Evolutionary conservation across 2,329 filamentous ascomycete genomes (phyloP), one percentile per base, ranked within the genome.

Genomic region (Talaromyces marneffei): DNA sequence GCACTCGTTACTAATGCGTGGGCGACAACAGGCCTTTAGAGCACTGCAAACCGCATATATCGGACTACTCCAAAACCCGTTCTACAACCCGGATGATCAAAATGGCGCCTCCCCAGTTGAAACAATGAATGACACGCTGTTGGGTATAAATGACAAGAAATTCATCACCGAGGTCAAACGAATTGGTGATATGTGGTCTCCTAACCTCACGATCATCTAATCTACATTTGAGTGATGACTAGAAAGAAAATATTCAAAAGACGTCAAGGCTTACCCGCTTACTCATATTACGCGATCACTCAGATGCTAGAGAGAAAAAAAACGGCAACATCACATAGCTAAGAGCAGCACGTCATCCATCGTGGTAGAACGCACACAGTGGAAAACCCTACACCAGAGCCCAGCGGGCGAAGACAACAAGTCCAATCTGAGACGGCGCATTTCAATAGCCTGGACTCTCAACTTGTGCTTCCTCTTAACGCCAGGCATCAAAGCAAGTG

Each of bases 11-110:
- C 63, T 63, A 39, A 68, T 55, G 10, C 35, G 27, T 39, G 20
- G 63, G 12, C 33, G 39, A 44, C 31, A 18, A 20, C 44, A 89
- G 87, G 86, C 94, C 27, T 99, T 99, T 72, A 86, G 88, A 72
- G 92, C 92, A 29, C 85, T 99, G 77, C 94, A 97, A 78, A 87
- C 84, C n/a, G 92, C 93, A 31, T 99, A 97, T 70, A 89, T 97
- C 62, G 81, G 86, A 64, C 79, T 99, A 57, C 78, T 97, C 66
- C 89, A 96, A 76, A 97, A 99, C 71, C 93, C 93, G 0, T 99
- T 99, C 76, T 97, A 92, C 75, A 87, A 89, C 52, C 93, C 93
- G 9, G 92, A 97, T 71, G 89, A 93, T 69, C 87, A 92, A 56
- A 83, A 83, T 65, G 89, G 88, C 54, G 83, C 79, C 37, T 73